Evolutionary conservation across 75 land plant genomes (phyloP).

Genomic region (Picea sitchensis): DNA sequence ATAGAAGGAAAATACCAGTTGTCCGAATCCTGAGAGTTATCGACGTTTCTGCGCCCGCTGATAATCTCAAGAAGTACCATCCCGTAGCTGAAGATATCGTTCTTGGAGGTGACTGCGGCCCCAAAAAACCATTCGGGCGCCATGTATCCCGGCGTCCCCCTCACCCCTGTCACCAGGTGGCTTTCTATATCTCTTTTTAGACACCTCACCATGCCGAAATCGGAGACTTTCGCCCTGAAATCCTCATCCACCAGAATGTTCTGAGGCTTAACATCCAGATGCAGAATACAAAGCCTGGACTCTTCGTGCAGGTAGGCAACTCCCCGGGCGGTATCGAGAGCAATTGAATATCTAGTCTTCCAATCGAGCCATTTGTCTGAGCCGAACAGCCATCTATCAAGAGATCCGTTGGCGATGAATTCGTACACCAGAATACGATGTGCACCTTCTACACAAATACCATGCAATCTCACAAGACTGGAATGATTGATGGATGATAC

Average conservation of each 20-base stretch:
- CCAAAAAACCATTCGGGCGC: conserved; percentile 33
- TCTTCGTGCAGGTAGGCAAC: conserved; percentile 63
- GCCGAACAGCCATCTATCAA: conserved; percentile 57
- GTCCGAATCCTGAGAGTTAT: neutral
- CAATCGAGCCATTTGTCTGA: conserved; percentile 21
- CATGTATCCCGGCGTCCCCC: conserved; percentile 65
- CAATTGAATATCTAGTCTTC: conserved; percentile 39
- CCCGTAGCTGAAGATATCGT: conserved; percentile 30
- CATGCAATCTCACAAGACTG: conserved; percentile 62
- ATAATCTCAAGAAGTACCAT: conserved; percentile 20
- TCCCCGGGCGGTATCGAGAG: conserved; percentile 59
- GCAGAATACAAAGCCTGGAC: conserved; percentile 44
- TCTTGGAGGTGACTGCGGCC: conserved; percentile 14
- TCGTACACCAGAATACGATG: conserved; percentile 52
- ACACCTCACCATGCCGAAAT: conserved; percentile 67
- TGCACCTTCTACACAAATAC: conserved; percentile 46
- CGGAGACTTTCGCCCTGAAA: conserved; percentile 48
- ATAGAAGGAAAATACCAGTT: conserved; percentile 40
- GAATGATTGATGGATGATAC: conserved; percentile 67
- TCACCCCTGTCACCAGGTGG: conserved; percentile 35
- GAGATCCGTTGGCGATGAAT: conserved; percentile 50
- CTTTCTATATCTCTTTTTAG: conserved; percentile 41
- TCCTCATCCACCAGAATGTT: conserved; percentile 62
- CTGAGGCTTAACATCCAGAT: conserved; percentile 45
- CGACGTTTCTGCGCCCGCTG: neutral